A percentile compares a stretch with the other conserved stretches of the same genome.
Conservation (phyloP, 2,329 filamentous ascomycete species). For the Fusarium phyllophilum region DNA sequence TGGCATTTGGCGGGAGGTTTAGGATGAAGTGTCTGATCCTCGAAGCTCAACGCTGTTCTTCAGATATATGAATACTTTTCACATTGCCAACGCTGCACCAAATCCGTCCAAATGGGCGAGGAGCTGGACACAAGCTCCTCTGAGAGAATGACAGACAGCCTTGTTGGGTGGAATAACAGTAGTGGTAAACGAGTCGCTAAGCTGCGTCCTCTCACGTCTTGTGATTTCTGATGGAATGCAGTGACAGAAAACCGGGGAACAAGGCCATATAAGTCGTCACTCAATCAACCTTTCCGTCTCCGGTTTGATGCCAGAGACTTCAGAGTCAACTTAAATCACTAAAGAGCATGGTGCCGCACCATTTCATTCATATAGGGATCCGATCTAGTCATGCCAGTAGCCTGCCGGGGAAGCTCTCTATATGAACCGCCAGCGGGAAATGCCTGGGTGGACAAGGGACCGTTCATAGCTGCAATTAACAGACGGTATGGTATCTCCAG, state of each 20-base stretch:
- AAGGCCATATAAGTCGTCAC: neutral
- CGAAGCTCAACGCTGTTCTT: neutral
- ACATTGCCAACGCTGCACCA: neutral
- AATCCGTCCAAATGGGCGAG: neutral
- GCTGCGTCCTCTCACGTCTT: neutral
- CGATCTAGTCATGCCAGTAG: neutral
- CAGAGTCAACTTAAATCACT: neutral
- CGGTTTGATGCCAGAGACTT: neutral
- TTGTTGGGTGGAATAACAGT: neutral
- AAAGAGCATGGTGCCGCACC: neutral
- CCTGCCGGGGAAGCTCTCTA: neutral
- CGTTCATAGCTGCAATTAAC: neutral
- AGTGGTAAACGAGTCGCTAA: neutral
- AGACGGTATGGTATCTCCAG: too few species aligned
- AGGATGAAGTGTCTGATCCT: neutral
- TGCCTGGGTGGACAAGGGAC: neutral
- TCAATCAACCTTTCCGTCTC: neutral
- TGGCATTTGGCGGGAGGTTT: neutral
- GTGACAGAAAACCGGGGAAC: conserved; percentile 7
- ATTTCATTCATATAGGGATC: neutral
- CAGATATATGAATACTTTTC: neutral
- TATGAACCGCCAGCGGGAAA: neutral
- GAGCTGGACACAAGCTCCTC: neutral
- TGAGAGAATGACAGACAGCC: neutral
- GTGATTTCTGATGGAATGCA: neutral